A percentile compares a stretch with the other conserved stretches of the same genome.
Evolutionary conservation across 2,329 filamentous ascomycete genomes (phyloP).

Genomic region (Cladophialophora carrionii): DNA sequence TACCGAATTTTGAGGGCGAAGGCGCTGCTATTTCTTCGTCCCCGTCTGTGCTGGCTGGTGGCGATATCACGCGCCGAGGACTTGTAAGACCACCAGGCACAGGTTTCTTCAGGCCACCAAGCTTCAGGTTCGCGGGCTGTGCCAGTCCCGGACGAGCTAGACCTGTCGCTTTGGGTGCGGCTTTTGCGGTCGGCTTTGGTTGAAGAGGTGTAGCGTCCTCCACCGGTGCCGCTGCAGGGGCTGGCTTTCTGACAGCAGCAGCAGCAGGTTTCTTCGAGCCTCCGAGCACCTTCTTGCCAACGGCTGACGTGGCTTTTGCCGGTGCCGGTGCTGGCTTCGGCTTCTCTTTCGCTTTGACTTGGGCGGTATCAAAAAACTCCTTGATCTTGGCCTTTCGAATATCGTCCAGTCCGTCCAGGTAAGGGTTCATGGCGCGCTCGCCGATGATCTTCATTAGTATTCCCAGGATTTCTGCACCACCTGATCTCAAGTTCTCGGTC

Average conservation of each 20-base stretch:
- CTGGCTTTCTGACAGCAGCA: slow-evolving; percentile 47
- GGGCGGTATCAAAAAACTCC: slow-evolving; percentile 80
- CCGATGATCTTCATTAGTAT: slow-evolving; percentile 99
- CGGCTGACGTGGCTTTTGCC: slow-evolving; percentile 58
- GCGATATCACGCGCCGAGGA: slow-evolving; percentile 51
- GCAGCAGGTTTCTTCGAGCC: slow-evolving; percentile 56
- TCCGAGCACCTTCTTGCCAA: slow-evolving; percentile 57
- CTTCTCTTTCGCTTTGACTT: slow-evolving; percentile 88
- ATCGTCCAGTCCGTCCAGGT: slow-evolving; percentile 89
- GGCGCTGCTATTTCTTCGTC: slow-evolving; percentile 43
- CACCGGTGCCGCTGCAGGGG: slow-evolving; percentile 57
- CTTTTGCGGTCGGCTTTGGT: slow-evolving; percentile 47
- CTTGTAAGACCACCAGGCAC: slow-evolving; percentile 41
- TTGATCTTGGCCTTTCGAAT: slow-evolving; percentile 95
- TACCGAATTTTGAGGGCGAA: slow-evolving; percentile 62
- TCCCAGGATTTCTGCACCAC: slow-evolving; percentile 87
- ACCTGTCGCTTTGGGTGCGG: slow-evolving; percentile 51
- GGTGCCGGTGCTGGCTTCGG: slow-evolving; percentile 73
- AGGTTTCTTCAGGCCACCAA: slow-evolving; percentile 52
- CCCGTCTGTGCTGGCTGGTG: slow-evolving; percentile 49
- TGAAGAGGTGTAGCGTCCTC: slow-evolving; percentile 59
- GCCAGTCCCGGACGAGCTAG: slow-evolving; percentile 48
- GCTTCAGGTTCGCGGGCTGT: slow-evolving; percentile 46
- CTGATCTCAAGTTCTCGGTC: slow-evolving; percentile 79
- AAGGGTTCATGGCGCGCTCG: slow-evolving; percentile 90